Base-by-base conservation (phyloP, 2,329 filamentous ascomycete genomes). In the Didymella keratinophila region DNA sequence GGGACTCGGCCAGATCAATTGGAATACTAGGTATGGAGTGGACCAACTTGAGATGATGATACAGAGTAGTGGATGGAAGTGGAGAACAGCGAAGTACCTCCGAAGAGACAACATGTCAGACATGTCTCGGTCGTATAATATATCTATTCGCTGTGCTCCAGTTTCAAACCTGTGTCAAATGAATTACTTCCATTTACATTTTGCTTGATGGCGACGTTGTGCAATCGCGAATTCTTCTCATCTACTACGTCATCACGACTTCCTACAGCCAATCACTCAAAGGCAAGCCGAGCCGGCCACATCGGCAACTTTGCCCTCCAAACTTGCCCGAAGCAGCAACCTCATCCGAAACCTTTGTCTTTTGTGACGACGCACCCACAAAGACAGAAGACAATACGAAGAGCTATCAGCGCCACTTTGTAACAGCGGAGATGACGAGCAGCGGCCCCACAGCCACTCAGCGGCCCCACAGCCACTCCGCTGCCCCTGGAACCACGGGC, bases 251-350 rank as follows among this genome's bases (percentile, higher is more conserved):
- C 50, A 58, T 46, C 16, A 42, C 4, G 2, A 2, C 10, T 21
- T n/a, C 2, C 6, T 10, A 1, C 32, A 41, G 34, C 56, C 51
- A 54, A 58, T 54, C 50, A 36, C 16, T 27, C 4, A 18, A 36
- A 16, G 27, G 39, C 41, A 34, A 50, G 56, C 50, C 27, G n/a
- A 43, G 45, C 39, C 25, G 44, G 56, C 32, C 50, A 28, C 44
- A 44, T 6, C 39, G 56, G 39, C 56, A 50, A 21, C 27, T 36
- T 12, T 9, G 20, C 27, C 32, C 20, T 18, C n/a, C 39, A 58
- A 58, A 25, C 46, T 50, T 54, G 39, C 56, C 51, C 34, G 32
- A 54, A 58, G 28, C 43, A 58, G 56, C 49, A 54, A 32, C 30
- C 37, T 37, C 32, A 32, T n/a, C 56, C 50, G 56, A 58, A 44